Percentiles rank a stretch among this genome's conserved stretches.
Conservation (phyloP, 768 basidiomycete genomes). For the Tephrocybe sp. region DNA sequence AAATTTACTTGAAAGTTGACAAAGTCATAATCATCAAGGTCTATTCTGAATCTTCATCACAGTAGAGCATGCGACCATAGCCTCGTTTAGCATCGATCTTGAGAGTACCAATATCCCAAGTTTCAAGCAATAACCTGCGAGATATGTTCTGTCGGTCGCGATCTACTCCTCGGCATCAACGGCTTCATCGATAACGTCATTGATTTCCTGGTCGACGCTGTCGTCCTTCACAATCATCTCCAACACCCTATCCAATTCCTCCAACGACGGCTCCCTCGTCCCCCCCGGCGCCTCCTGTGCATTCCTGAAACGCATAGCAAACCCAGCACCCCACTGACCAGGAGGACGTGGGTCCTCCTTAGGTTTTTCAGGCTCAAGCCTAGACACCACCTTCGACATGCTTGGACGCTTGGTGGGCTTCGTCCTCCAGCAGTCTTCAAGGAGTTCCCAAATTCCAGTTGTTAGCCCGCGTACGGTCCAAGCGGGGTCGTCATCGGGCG, state of each 20-base stretch:
- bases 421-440: conserved; percentile 24
- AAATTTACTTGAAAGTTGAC: no score
- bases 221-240: not conserved
- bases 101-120: no score
- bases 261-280: not conserved
- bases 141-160: no score
- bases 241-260: not conserved
- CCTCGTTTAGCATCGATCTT: no score
- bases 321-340: not conserved
- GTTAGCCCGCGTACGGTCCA: conserved; percentile 19
- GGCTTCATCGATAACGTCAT: no score
- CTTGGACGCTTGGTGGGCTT: conserved; percentile 20
- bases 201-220: no score
- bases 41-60: no score
- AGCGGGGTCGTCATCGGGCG: conserved; percentile 5
- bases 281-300: not conserved
- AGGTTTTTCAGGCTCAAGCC: not conserved
- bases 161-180: no score
- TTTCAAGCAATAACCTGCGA: no score
- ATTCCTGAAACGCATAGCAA: conserved; percentile 3
- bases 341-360: not conserved
- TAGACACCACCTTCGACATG: not conserved
- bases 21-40: no score
- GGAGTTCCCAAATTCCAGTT: conserved; percentile 20
- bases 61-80: no score